Evolutionary conservation across 331 rosid genomes (phyloP).

Genomic region (Spiraea crenata): DNA sequence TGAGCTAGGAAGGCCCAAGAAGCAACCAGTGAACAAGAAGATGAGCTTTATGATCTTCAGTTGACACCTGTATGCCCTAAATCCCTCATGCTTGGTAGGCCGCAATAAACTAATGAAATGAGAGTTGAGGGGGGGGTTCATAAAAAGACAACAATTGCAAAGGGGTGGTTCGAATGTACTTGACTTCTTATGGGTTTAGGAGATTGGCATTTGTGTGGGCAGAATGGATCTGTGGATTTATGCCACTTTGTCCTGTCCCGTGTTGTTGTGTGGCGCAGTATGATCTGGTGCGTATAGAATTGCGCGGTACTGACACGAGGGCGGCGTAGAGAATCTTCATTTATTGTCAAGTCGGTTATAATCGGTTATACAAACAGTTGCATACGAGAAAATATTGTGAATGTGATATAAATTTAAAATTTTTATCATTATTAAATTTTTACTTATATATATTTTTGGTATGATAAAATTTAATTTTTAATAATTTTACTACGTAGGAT

Average conservation of each 20-base stretch:
- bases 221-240: not conserved
- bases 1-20: not conserved
- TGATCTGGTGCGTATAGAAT: not conserved
- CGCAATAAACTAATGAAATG: not conserved
- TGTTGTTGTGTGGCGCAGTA: not conserved
- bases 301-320: not conserved
- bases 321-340: not conserved
- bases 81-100: not conserved
- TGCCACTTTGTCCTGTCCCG: not conserved
- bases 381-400: too few relatives aligned
- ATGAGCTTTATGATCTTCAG: not conserved
- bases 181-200: conserved; percentile 1
- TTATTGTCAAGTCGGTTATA: not conserved
- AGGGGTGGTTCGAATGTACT: not conserved
- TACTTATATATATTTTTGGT: too few relatives aligned
- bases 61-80: conserved; percentile 3
- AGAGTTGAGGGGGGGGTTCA: too few relatives aligned
- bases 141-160: not conserved
- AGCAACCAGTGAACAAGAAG: not conserved
- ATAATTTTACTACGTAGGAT: too few relatives aligned
- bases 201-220: not conserved
- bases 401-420: too few relatives aligned
- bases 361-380: not conserved
- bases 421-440: too few relatives aligned
- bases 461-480: too few relatives aligned